Base-by-base conservation (phyloP, 495 filamentous ascomycete species). In the Aspergillus carlsbadensis region DNA sequence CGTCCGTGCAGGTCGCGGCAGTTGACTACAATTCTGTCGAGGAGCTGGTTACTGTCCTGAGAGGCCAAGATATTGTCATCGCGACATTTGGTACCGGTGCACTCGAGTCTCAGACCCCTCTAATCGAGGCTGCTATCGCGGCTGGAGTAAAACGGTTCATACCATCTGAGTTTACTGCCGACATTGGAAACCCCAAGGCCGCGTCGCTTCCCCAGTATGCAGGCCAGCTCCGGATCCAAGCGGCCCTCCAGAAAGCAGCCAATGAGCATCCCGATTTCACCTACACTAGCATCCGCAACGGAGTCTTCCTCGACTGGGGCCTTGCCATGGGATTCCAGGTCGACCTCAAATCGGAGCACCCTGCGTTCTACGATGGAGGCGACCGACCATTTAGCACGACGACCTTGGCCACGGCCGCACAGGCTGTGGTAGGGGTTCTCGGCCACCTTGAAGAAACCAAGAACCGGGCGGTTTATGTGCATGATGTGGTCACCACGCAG, bases 11-110 rank as follows among this genome's bases (percentile, higher is more conserved):
- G 6, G 60, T 81, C 29, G 67, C 72, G 47, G 61, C 64, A 14
- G 83, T 81, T n/a, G 77, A 89, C 63, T 86, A 80, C 62, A 61
- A 63, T 35, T 87, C 83, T 0, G 54, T 77, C 7, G 73, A 81
- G 10, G 77, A 77, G 0, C 72, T 88, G 17, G 73, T 68, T 0
- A 24, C 60, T 46, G 61, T 63, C 48, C 44, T 76, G 1, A 47
- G 74, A 69, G 59, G 76, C 65, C 41, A 75, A 53, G 63, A 81
- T 71, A 58, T 62, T 2, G 47, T 70, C 0, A 34, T 71, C 5
- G 61, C 57, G 29, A 60, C 77, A 4, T 60, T 87, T 5, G 71
- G 67, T 0, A 70, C 64, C 0, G 34, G 83, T 17, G 49, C 60
- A 41, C 50, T 31, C 5, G 55, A 59, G 1, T 61, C 58, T 0